Conservation (phyloP, 805 yeast genomes). For the Metschnikowia santaceciliae region DNA sequence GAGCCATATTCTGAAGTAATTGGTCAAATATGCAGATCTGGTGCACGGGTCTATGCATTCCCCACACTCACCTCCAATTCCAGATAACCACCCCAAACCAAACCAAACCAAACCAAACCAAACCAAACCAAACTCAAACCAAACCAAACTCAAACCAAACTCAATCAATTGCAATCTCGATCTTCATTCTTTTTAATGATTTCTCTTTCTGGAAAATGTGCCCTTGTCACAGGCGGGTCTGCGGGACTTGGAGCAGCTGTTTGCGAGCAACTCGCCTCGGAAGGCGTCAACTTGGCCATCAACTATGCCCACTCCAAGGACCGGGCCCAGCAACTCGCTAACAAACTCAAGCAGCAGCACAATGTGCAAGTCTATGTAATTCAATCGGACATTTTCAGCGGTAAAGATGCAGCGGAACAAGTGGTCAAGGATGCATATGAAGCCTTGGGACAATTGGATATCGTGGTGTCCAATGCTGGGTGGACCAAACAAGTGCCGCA, state of each 20-base stretch:
- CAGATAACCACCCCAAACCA: neutral
- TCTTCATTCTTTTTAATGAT: slow-evolving; percentile 5
- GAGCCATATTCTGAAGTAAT: too few species aligned
- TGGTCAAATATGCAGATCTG: neutral
- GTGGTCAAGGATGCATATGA: slow-evolving; percentile 24
- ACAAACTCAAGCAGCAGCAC: slow-evolving; percentile 11
- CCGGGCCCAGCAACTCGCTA: slow-evolving; percentile 25
- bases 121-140: neutral
- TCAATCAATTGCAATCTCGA: neutral
- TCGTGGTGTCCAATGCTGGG: slow-evolving; percentile 37
- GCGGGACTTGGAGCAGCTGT: slow-evolving; percentile 35
- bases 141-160: neutral
- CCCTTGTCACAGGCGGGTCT: slow-evolving; percentile 21
- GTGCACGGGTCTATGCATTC: slow-evolving; percentile 1
- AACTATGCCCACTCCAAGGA: slow-evolving; percentile 28
- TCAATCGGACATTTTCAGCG: slow-evolving; percentile 24
- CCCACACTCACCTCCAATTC: neutral
- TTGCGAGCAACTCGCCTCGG: slow-evolving; percentile 29
- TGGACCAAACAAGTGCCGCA: slow-evolving; percentile 33
- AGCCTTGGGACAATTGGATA: slow-evolving; percentile 29
- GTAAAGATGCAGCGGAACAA: slow-evolving; percentile 15
- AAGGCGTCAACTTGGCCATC: slow-evolving; percentile 31
- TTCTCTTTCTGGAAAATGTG: slow-evolving; percentile 21
- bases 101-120: neutral
- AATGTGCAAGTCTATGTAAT: slow-evolving; percentile 17